Evolutionary conservation across 352 stramenopile genomes (phyloP).

Genomic region (Pythium vanterpoolii): DNA sequence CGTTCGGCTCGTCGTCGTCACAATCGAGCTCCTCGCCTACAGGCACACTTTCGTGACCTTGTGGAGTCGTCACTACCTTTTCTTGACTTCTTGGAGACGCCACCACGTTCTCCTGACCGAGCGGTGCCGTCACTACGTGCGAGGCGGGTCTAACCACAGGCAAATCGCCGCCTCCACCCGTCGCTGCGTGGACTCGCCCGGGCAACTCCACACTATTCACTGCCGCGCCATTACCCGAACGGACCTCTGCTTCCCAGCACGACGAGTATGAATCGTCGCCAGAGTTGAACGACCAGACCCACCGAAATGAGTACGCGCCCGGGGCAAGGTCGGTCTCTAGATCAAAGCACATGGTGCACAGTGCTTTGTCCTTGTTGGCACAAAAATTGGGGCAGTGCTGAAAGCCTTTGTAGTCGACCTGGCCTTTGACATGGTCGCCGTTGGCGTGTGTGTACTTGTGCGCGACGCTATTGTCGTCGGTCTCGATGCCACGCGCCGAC

Average conservation of each 20-base stretch:
- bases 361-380: slow-evolving; percentile 25
- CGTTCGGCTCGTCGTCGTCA: neutral
- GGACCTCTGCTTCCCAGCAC: slow-evolving; percentile 31
- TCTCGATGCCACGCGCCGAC: slow-evolving; percentile 4
- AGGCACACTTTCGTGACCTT: no score
- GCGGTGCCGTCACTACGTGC: neutral
- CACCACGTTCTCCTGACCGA: neutral
- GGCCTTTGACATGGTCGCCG: slow-evolving; percentile 23
- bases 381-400: slow-evolving; percentile 44
- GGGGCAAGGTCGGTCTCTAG: slow-evolving; percentile 32
- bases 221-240: neutral
- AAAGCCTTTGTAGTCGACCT: slow-evolving; percentile 38
- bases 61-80: no score
- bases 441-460: slow-evolving; percentile 26
- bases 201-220: neutral
- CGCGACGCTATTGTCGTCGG: slow-evolving; percentile 13
- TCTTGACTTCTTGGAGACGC: no score
- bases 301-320: slow-evolving; percentile 38
- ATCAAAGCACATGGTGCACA: slow-evolving; percentile 46
- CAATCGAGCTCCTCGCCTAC: slow-evolving; percentile 2
- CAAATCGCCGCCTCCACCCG: neutral
- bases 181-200: neutral
- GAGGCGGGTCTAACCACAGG: neutral
- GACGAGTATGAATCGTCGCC: slow-evolving; percentile 26
- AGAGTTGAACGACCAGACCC: slow-evolving; percentile 34